Evolutionary conservation across 345 rosid genomes (phyloP).

Genomic region (Eucalyptus marginata): DNA sequence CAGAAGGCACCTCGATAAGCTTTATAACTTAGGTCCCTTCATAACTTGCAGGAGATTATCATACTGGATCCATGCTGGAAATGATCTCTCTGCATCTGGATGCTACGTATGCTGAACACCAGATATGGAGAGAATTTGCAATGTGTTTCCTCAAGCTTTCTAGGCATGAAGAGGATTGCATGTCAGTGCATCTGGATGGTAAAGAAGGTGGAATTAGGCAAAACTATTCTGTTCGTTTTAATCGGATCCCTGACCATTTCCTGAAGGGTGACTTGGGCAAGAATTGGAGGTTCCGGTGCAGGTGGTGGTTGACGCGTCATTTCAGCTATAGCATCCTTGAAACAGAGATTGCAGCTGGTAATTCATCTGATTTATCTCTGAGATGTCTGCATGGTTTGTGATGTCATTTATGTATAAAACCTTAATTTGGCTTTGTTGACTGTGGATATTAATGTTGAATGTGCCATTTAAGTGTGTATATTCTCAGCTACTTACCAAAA

Average conservation of each 20-base stretch:
- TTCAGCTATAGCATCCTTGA: slow-evolving; percentile 41
- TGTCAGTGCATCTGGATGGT: slow-evolving; percentile 35
- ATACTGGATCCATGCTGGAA: slow-evolving; percentile 38
- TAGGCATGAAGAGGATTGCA: slow-evolving; percentile 40
- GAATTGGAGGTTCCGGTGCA: slow-evolving; percentile 51
- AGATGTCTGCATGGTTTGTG: not conserved
- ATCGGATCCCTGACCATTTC: slow-evolving; percentile 25
- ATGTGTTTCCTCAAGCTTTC: slow-evolving; percentile 41
- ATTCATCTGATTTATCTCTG: not conserved
- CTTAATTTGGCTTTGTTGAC: not conserved
- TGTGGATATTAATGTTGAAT: not conserved
- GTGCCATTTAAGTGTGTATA: not conserved
- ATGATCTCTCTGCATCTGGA: slow-evolving; percentile 87
- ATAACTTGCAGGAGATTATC: slow-evolving; percentile 38
- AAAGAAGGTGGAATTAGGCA: slow-evolving; percentile 14
- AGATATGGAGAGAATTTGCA: slow-evolving; percentile 69
- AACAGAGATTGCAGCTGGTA: slow-evolving; percentile 37
- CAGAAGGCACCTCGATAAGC: not conserved
- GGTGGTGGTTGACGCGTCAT: slow-evolving; percentile 58
- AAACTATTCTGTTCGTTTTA: slow-evolving; percentile 12
- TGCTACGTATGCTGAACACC: slow-evolving; percentile 27
- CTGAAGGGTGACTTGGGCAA: slow-evolving; percentile 11
- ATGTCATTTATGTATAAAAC: not conserved
- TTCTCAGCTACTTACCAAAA: not conserved
- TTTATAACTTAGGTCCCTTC: not conserved